Conservation (phyloP, 192 early-diverging fungal genomes). For the Funneliformis mosseae region DNA sequence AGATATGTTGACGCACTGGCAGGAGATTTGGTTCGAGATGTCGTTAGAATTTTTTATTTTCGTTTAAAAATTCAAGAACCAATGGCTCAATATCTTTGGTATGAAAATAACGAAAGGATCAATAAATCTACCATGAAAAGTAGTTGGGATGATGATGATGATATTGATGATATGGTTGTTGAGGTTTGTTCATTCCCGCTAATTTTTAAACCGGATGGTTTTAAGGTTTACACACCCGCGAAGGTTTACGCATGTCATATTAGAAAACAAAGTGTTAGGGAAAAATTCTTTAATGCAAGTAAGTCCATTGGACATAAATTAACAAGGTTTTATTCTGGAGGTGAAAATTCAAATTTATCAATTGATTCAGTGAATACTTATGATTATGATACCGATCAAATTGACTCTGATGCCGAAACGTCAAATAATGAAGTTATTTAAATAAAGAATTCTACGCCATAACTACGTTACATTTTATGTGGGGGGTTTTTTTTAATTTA, state of each 20-base stretch:
- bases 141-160: not conserved
- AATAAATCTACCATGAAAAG: not conserved
- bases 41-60: constrained; percentile 3
- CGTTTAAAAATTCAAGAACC: not conserved
- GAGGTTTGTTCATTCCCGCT: not conserved
- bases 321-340: no score
- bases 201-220: not conserved
- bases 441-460: no score
- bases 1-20: not conserved
- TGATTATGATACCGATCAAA: no score
- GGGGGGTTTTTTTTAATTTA: no score
- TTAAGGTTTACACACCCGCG: not conserved
- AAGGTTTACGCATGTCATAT: not conserved
- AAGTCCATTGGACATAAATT: no score
- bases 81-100: not conserved
- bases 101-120: not conserved
- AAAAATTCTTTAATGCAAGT: no score
- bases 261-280: no score
- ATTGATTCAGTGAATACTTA: no score
- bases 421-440: no score
- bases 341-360: no score
- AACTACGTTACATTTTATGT: no score
- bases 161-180: not conserved
- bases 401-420: no score
- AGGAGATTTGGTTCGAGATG: not conserved